Evolutionary conservation across 2,329 filamentous ascomycete genomes (phyloP).

Genomic region (Cladophialophora exuberans): DNA sequence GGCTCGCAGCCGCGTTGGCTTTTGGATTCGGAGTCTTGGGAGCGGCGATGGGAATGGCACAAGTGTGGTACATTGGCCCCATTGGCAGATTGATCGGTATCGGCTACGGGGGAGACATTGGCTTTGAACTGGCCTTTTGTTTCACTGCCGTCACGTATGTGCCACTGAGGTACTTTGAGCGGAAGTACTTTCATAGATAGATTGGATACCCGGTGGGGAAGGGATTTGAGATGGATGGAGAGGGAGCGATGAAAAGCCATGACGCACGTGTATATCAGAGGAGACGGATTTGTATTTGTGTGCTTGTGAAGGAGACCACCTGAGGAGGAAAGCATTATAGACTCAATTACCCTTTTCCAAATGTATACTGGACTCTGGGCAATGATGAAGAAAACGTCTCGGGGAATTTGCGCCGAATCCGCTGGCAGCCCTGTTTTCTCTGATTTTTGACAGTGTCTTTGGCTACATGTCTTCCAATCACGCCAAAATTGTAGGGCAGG

Average conservation of each 20-base stretch:
- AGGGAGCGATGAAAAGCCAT: not conserved
- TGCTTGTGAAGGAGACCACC: too few species aligned
- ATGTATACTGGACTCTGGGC: too few species aligned
- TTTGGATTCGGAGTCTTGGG: constrained; percentile 68
- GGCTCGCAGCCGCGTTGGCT: constrained; percentile 65
- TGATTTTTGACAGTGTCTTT: too few species aligned
- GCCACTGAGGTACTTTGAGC: constrained; percentile 41
- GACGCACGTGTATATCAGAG: not conserved
- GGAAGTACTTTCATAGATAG: constrained; percentile 16
- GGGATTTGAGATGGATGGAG: not conserved
- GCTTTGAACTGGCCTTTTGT: constrained; percentile 62
- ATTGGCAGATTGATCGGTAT: constrained; percentile 64
- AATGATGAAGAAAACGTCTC: too few species aligned
- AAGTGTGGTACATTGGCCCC: constrained; percentile 70
- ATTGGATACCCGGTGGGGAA: not conserved
- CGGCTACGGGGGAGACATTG: constrained; percentile 58
- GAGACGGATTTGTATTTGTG: too few species aligned
- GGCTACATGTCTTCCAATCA: too few species aligned
- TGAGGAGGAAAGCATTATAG: too few species aligned
- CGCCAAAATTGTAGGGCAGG: too few species aligned
- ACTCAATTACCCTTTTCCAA: too few species aligned
- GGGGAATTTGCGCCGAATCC: too few species aligned
- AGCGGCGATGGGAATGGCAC: constrained; percentile 70
- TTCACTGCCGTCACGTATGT: constrained; percentile 43
- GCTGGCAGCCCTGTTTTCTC: too few species aligned